Evolutionary conservation across 2,329 filamentous ascomycete genomes (phyloP), one percentile per base, ranked within the genome.

Genomic region (Trichocomaceae sp.): DNA sequence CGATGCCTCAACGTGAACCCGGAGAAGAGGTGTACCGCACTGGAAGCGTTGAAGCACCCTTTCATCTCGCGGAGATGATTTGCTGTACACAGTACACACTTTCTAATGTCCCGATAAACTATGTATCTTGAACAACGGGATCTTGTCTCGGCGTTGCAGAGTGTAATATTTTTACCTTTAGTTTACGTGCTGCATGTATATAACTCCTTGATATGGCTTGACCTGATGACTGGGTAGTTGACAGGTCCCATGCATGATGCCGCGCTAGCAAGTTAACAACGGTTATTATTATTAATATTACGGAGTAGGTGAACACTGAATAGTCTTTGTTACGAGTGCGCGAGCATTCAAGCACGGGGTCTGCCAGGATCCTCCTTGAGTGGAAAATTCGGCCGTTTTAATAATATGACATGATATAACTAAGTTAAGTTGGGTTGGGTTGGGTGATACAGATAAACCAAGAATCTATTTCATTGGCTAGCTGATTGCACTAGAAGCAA

Each of bases 1-100:
- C 86, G 87, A 54, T 97, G 91, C 68, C 77, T 99, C 60, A 84
- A 86, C 56, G 79, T 97, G 60, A 96, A 97, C 66, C 90, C 92
- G 0, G 91, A 96, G 69, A 95, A 95, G 77, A 83, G 93, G 59
- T 88, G 93, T 64, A 92, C 88, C 47, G 88, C 93, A 0, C 77
- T 81, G 13, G 91, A 97, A 65, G 93, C 93, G 48, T 75, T 97
- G 63, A 86, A 84, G 66, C 92, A 97, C 75, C 88, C 88, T 1
- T 97, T 97, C 72, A 90, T 97, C 35, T 45, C 50, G 20, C 50
- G 54, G 37, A 51, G 42, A 41, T 56, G 35, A 39, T 42, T 42
- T 20, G 17, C 3, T 42, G n/a, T n/a, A n/a, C n/a, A n/a, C n/a
- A n/a, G n/a, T 9, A 15, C 19, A 41, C 15, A 41, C 8, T 41